phyloP scores from a whole-genome alignment of 768 basidiomycete species.

The Naganishia vishniacii region DNA sequence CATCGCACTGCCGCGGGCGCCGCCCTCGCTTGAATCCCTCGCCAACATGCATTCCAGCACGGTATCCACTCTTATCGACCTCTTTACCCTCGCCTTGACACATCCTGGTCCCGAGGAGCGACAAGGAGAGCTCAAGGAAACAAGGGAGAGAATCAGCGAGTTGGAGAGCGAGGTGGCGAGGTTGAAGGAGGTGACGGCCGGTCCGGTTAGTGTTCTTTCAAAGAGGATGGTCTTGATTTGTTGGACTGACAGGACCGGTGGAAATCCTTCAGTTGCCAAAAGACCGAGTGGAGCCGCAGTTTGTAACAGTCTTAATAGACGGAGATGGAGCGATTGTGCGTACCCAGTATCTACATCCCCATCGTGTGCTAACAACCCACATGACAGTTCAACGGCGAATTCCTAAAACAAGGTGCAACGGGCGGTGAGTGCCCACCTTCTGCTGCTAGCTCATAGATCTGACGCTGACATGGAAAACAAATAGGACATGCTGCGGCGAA shows the following conservation, averaged over 20 bases:
- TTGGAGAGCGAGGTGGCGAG: conserved; percentile 25
- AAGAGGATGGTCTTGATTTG: no score
- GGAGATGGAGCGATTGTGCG: conserved; percentile 40
- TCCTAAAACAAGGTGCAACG: conserved; percentile 31
- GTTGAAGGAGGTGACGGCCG: conserved; percentile 20
- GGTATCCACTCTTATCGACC: background rate
- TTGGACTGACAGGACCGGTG: no score
- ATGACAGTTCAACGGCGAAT: conserved; percentile 34
- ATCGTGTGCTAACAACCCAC: background rate
- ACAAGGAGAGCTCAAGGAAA: background rate
- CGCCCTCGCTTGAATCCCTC: conserved; percentile 4
- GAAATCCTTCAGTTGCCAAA: background rate
- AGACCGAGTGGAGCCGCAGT: conserved; percentile 15
- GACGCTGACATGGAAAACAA: background rate
- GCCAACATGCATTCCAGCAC: conserved; percentile 1
- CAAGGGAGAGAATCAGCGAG: background rate
- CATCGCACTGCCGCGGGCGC: background rate
- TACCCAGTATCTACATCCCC: background rate
- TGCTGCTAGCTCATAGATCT: background rate
- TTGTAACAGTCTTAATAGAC: conserved; percentile 37
- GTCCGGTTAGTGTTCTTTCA: background rate
- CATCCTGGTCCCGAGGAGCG: background rate
- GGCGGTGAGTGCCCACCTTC: conserved; percentile 33
- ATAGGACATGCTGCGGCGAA: conserved; percentile 33
- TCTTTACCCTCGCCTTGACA: conserved; percentile 1